These are phyloP conservation scores for Erythrophleum ivorense DNA, from an alignment of 331 rosid species.

Conservation along the genomic window DNA sequence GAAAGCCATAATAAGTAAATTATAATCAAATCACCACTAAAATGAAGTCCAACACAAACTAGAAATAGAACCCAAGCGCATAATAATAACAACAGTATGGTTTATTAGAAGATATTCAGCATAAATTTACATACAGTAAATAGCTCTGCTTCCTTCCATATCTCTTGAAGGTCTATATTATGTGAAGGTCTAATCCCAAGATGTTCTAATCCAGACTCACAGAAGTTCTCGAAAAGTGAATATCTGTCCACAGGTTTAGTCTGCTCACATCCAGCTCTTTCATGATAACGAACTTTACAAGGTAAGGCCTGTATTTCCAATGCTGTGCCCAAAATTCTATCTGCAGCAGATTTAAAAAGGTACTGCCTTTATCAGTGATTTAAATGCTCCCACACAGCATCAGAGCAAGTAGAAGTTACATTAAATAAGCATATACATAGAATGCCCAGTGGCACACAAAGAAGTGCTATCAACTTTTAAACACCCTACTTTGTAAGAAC, in stretches of 20 bases:
- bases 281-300: constrained; percentile 36
- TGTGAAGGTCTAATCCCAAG: constrained; percentile 63
- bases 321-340: constrained; percentile 37
- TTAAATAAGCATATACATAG: constrained; percentile 26
- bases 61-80: constrained; percentile 3
- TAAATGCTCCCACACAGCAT: constrained; percentile 14
- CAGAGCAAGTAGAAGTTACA: constrained; percentile 29
- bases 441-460: neutral
- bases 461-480: constrained; percentile 18
- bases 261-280: constrained; percentile 47
- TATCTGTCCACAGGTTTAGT: constrained; percentile 43
- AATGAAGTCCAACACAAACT: constrained; percentile 21
- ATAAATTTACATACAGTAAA: constrained; percentile 57
- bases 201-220: constrained; percentile 70
- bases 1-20: constrained; percentile 5
- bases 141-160: constrained; percentile 80
- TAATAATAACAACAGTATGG: constrained; percentile 22
- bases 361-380: constrained; percentile 10
- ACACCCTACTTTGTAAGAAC: constrained; percentile 18
- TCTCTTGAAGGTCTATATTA: constrained; percentile 54
- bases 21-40: neutral
- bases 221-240: constrained; percentile 62
- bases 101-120: constrained; percentile 34
- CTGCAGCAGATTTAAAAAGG: constrained; percentile 51
- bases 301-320: constrained; percentile 40